Evolutionary conservation across 2,329 filamentous ascomycete species (phyloP).

Genomic region (Talaromyces sp.): DNA sequence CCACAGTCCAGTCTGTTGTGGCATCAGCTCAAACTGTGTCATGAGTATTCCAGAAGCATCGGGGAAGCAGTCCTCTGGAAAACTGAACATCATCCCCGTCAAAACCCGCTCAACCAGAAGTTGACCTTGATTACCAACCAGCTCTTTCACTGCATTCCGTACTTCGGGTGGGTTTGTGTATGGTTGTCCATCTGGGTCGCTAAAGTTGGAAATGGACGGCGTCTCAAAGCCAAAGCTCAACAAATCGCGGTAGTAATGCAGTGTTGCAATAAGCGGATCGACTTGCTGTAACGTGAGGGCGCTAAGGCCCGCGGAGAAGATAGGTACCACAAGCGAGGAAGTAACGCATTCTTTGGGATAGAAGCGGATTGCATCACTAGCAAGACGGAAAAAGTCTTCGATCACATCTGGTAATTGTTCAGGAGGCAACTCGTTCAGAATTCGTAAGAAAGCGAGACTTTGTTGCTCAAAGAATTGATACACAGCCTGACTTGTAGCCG

Average conservation of each 20-base stretch:
- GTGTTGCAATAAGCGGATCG: slow-evolving; percentile 82
- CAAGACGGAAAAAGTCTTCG: slow-evolving; percentile 92
- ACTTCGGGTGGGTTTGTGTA: slow-evolving; percentile 66
- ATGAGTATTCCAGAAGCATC: slow-evolving; percentile 92
- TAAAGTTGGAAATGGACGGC: slow-evolving; percentile 52
- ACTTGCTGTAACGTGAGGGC: slow-evolving; percentile 85
- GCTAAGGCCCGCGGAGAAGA: slow-evolving; percentile 82
- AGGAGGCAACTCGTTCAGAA: slow-evolving; percentile 78
- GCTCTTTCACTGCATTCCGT: slow-evolving; percentile 66
- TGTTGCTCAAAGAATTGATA: slow-evolving; percentile 95
- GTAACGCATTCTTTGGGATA: slow-evolving; percentile 81
- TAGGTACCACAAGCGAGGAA: slow-evolving; percentile 73
- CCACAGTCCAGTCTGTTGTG: slow-evolving; percentile 75
- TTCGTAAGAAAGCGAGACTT: slow-evolving; percentile 81
- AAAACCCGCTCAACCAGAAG: slow-evolving; percentile 81
- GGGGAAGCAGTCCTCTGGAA: slow-evolving; percentile 90
- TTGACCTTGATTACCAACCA: slow-evolving; percentile 69
- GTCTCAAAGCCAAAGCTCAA: slow-evolving; percentile 82
- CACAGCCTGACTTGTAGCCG: slow-evolving; percentile 78
- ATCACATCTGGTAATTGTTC: slow-evolving; percentile 81
- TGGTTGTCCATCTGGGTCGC: slow-evolving; percentile 60
- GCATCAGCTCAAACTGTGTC: slow-evolving; percentile 81
- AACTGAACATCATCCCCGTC: slow-evolving; percentile 99
- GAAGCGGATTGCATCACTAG: slow-evolving; percentile 88
- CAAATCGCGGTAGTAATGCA: slow-evolving; percentile 90